A percentile compares a stretch with the other conserved stretches of the same genome.
Conservation (phyloP, 2,329 filamentous ascomycete genomes). For the Penicillium sp. region DNA sequence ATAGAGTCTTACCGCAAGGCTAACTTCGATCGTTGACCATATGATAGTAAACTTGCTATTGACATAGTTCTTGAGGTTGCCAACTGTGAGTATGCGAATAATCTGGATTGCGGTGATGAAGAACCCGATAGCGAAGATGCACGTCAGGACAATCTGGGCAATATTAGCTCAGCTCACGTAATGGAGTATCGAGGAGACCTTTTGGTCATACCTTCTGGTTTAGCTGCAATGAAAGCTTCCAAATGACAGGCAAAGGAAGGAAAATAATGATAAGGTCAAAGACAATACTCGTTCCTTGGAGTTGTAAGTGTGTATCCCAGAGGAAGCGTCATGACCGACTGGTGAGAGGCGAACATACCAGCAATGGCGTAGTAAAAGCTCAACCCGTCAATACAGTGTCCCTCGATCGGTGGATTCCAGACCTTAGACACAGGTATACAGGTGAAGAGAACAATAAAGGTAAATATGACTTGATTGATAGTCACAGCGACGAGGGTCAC, state of each 20-base stretch:
- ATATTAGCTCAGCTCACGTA: too few relatives aligned
- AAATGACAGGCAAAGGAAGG: conserved; percentile 26
- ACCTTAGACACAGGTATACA: conserved; percentile 35
- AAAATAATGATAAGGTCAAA: conserved; percentile 28
- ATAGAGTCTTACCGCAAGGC: conserved; percentile 44
- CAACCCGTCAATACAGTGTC: too few relatives aligned
- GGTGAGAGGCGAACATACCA: too few relatives aligned
- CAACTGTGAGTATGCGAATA: conserved; percentile 54
- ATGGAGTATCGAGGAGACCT: too few relatives aligned
- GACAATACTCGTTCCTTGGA: conserved; percentile 24
- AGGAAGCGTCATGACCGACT: too few relatives aligned
- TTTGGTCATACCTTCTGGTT: conserved; percentile 30
- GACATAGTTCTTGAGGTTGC: conserved; percentile 46
- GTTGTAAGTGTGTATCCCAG: too few relatives aligned
- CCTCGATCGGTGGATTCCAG: too few relatives aligned
- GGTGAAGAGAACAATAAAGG: conserved; percentile 26
- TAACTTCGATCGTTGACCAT: conserved; percentile 51
- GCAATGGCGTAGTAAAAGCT: too few relatives aligned
- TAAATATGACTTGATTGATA: conserved; percentile 41
- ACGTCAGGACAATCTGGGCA: conserved; percentile 43
- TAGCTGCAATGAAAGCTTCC: conserved; percentile 14
- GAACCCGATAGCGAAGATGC: conserved; percentile 51
- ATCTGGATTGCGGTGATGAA: conserved; percentile 56
- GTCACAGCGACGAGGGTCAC: conserved; percentile 37
- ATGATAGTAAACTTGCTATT: conserved; percentile 47